These are phyloP conservation scores for Pseudogymnoascus sp. DNA, from an alignment of 2,329 filamentous ascomycete genomes.

Conservation along the genomic window DNA sequence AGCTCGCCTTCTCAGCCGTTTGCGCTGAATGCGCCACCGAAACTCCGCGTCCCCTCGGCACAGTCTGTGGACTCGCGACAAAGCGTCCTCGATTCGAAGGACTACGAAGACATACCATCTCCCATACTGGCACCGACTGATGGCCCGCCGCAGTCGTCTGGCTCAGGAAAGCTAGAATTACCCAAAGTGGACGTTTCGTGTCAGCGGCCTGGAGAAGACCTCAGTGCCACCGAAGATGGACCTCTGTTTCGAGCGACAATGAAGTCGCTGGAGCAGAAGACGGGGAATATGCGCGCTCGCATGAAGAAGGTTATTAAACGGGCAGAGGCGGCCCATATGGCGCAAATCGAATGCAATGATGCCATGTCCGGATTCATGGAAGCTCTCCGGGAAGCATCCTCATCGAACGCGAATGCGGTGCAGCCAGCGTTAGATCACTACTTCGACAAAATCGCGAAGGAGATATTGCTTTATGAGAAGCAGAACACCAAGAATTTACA, in stretches of 20 bases:
- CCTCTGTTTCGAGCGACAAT: slow-evolving; percentile 94
- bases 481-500: slow-evolving; percentile 79
- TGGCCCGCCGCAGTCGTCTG: slow-evolving; percentile 14
- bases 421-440: slow-evolving; percentile 95
- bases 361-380: slow-evolving; percentile 76
- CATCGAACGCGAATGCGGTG: slow-evolving; percentile 91
- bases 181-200: slow-evolving; percentile 85
- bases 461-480: slow-evolving; percentile 80
- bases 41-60: slow-evolving; percentile 73
- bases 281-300: slow-evolving; percentile 80
- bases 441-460: slow-evolving; percentile 90
- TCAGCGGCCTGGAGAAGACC: slow-evolving; percentile 76
- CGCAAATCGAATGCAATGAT: slow-evolving; percentile 78
- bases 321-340: slow-evolving; percentile 77
- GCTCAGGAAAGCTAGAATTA: slow-evolving; percentile 24
- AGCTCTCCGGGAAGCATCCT: slow-evolving; percentile 75
- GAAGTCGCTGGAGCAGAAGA: slow-evolving; percentile 93
- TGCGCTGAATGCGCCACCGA: slow-evolving; percentile 62
- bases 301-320: slow-evolving; percentile 96
- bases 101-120: slow-evolving; percentile 40
- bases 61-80: slow-evolving; percentile 80
- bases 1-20: slow-evolving; percentile 54
- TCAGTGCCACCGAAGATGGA: slow-evolving; percentile 79
- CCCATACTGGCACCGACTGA: slow-evolving; percentile 22
- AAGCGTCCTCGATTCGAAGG: slow-evolving; percentile 55